Conservation (phyloP, 2,329 filamentous ascomycete species). For the Talaromyces atroroseus region DNA sequence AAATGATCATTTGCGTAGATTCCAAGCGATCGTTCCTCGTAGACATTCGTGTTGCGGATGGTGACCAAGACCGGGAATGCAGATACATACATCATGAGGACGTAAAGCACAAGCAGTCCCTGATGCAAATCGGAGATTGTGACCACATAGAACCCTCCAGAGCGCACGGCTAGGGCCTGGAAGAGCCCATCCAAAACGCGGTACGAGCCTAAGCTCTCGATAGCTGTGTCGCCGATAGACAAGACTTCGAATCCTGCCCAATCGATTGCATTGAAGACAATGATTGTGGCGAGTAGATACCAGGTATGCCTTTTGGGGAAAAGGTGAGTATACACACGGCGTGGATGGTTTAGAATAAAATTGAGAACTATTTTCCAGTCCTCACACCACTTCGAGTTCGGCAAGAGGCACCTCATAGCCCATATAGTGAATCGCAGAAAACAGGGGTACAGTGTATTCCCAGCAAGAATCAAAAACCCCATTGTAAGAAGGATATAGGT, state of each 20-base stretch:
- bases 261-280: constrained; percentile 57
- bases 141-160: constrained; percentile 62
- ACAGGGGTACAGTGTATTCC: constrained; percentile 62
- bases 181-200: constrained; percentile 62
- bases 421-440: constrained; percentile 59
- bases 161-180: constrained; percentile 56
- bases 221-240: constrained; percentile 55
- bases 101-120: constrained; percentile 55
- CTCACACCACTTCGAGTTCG: constrained; percentile 21
- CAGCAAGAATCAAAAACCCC: constrained; percentile 56
- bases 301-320: constrained; percentile 61
- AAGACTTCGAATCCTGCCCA: constrained; percentile 63
- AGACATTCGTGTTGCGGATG: constrained; percentile 62
- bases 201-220: constrained; percentile 49
- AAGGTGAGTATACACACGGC: constrained; percentile 39
- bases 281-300: constrained; percentile 59
- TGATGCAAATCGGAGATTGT: constrained; percentile 52
- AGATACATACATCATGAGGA: constrained; percentile 38
- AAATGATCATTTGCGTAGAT: constrained; percentile 32
- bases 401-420: constrained; percentile 34
- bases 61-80: constrained; percentile 32
- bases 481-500: constrained; percentile 42
- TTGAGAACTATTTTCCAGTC: constrained; percentile 29
- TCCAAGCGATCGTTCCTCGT: constrained; percentile 63
- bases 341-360: constrained; percentile 32